A percentile compares a stretch with the other conserved stretches of the same genome.
These are phyloP conservation scores for Colletotrichum lini DNA, from an alignment of 2,329 filamentous ascomycete species.

Conservation along the genomic window DNA sequence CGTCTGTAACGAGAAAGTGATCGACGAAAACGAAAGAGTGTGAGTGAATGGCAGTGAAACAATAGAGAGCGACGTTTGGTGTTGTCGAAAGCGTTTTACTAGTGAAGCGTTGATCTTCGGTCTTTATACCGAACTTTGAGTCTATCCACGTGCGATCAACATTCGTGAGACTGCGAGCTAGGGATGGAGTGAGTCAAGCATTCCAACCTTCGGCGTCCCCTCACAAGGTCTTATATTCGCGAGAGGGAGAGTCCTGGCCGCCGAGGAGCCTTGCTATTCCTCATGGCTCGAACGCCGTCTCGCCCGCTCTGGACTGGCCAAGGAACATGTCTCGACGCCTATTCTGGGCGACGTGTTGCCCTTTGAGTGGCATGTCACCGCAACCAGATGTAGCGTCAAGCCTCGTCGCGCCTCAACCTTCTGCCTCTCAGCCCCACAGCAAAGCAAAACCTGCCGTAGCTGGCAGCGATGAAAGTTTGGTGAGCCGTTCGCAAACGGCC, in stretches of 20 bases:
- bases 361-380: neutral
- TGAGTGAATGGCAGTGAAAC: neutral
- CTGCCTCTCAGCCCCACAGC: neutral
- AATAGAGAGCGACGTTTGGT: slow-evolving; percentile 1
- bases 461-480: neutral
- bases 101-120: neutral
- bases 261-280: neutral
- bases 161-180: neutral
- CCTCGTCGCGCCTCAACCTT: neutral
- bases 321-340: neutral
- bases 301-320: neutral
- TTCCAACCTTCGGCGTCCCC: neutral
- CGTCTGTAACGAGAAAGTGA: slow-evolving; percentile 1
- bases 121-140: slow-evolving; percentile 12
- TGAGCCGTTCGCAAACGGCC: neutral
- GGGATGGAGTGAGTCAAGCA: slow-evolving; percentile 28
- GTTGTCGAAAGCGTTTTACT: neutral
- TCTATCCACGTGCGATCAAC: neutral
- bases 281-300: neutral
- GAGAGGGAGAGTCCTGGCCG: slow-evolving; percentile 23
- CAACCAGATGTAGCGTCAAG: neutral
- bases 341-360: neutral
- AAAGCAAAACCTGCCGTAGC: neutral
- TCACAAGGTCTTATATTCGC: slow-evolving; percentile 5
- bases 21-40: slow-evolving; percentile 6